These are phyloP conservation scores for Rosa rugosa DNA, from an alignment of 306 rosid species.

Conservation along the genomic window DNA sequence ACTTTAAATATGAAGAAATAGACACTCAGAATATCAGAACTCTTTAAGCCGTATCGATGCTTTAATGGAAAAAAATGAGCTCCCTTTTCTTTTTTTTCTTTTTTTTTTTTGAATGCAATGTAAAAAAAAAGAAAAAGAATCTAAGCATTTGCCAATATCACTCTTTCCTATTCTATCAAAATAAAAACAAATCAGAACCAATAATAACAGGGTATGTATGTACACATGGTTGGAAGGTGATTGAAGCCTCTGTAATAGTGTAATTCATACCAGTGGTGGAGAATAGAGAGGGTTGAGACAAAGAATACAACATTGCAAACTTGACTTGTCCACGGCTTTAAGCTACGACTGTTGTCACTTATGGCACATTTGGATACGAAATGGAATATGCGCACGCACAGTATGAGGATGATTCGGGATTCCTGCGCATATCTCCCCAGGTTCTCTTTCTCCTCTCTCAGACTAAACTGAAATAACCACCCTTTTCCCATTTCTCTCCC, in stretches of 20 bases:
- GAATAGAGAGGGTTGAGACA: background rate
- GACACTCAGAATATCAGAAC: too few relatives aligned
- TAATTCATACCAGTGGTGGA: background rate
- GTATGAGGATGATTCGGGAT: slow-evolving; percentile 46
- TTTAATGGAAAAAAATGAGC: too few relatives aligned
- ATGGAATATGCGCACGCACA: slow-evolving; percentile 50
- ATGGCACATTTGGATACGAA: slow-evolving; percentile 1
- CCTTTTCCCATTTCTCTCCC: background rate
- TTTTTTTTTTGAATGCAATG: background rate
- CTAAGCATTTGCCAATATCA: background rate
- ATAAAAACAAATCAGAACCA: background rate
- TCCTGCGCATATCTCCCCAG: slow-evolving; percentile 51
- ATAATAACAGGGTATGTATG: background rate
- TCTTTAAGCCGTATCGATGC: too few relatives aligned
- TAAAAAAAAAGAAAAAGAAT: too few relatives aligned
- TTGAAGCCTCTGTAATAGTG: background rate
- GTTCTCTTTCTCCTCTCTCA: slow-evolving; percentile 23
- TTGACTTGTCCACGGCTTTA: background rate
- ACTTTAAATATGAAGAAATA: too few relatives aligned
- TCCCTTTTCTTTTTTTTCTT: too few relatives aligned
- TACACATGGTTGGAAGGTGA: background rate
- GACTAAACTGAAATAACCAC: background rate
- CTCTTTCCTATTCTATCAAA: background rate
- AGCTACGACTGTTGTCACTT: background rate
- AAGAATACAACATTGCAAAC: background rate